A percentile compares a stretch with the other conserved stretches of the same genome.
Evolutionary conservation across 2,329 filamentous ascomycete species (phyloP).

Genomic region (Arthrobotrys sphaeroides): DNA sequence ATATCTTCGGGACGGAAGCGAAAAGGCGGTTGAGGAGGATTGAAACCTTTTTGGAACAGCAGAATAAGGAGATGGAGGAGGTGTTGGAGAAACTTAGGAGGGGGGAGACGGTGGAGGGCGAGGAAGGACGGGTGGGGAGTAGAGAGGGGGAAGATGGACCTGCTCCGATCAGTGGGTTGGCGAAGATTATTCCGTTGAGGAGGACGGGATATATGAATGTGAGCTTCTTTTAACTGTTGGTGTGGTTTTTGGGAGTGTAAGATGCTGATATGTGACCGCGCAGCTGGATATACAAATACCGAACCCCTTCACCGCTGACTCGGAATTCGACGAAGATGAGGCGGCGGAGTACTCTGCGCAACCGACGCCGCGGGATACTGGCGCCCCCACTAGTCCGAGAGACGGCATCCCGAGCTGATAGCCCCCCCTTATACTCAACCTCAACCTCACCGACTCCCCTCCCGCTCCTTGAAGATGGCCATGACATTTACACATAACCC

Average conservation of each 20-base stretch:
- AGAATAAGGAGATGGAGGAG: conserved; percentile 79
- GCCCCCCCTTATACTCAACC: background rate
- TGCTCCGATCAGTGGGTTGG: conserved; percentile 63
- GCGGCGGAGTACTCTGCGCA: conserved; percentile 43
- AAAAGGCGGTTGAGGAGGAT: conserved; percentile 76
- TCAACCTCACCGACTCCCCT: background rate
- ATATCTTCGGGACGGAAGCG: conserved; percentile 78
- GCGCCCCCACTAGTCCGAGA: conserved; percentile 29
- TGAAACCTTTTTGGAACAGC: conserved; percentile 84
- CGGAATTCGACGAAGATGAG: conserved; percentile 50
- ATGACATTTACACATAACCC: no score
- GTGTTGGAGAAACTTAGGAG: conserved; percentile 60
- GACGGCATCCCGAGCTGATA: conserved; percentile 30
- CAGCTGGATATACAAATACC: conserved; percentile 83
- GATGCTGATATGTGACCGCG: conserved; percentile 52
- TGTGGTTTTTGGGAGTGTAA: background rate
- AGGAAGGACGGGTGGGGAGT: conserved; percentile 64
- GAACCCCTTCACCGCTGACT: conserved; percentile 66
- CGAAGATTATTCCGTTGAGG: conserved; percentile 79
- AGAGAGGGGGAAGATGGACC: conserved; percentile 65
- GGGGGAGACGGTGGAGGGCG: conserved; percentile 28
- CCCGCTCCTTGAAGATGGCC: background rate
- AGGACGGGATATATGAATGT: conserved; percentile 88
- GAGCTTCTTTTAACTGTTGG: conserved; percentile 59
- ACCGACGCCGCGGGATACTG: conserved; percentile 26